Conservation (phyloP, 2,329 filamentous ascomycete species). For the Diaporthe nobilis region DNA sequence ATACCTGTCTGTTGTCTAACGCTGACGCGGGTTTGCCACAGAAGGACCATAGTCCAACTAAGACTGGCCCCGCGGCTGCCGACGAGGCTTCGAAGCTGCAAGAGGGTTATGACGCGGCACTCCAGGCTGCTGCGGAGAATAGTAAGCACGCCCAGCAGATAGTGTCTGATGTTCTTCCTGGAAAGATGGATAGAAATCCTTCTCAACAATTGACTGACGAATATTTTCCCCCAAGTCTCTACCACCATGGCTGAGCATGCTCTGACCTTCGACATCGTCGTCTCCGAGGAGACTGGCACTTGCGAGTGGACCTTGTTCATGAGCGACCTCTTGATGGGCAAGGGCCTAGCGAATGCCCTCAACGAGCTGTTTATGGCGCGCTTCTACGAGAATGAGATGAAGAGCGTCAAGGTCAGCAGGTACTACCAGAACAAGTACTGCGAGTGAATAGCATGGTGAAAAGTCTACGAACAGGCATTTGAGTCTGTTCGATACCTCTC, state of each 20-base stretch:
- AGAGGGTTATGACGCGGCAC: background rate
- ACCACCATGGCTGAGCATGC: conserved; percentile 8
- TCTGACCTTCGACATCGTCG: conserved; percentile 1
- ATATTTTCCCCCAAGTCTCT: background rate
- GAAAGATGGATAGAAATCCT: too few species aligned
- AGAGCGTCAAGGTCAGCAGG: conserved; percentile 16
- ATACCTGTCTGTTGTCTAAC: background rate
- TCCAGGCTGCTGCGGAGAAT: conserved; percentile 7
- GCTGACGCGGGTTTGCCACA: background rate
- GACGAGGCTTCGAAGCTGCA: background rate
- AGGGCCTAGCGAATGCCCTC: background rate
- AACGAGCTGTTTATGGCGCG: background rate
- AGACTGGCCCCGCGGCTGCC: background rate
- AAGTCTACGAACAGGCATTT: too few species aligned
- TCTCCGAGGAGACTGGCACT: background rate
- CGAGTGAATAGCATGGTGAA: background rate
- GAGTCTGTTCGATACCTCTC: background rate
- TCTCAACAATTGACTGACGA: background rate
- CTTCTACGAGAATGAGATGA: conserved; percentile 18
- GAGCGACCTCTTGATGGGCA: conserved; percentile 1
- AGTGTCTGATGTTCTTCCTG: background rate
- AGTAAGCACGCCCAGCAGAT: background rate
- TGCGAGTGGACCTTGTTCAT: conserved; percentile 23
- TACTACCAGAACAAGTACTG: conserved; percentile 4
- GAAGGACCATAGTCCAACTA: background rate